These are phyloP conservation scores for Acanthamoeba culbertsoni DNA, from an alignment of 208 protist species.

Conservation along the genomic window DNA sequence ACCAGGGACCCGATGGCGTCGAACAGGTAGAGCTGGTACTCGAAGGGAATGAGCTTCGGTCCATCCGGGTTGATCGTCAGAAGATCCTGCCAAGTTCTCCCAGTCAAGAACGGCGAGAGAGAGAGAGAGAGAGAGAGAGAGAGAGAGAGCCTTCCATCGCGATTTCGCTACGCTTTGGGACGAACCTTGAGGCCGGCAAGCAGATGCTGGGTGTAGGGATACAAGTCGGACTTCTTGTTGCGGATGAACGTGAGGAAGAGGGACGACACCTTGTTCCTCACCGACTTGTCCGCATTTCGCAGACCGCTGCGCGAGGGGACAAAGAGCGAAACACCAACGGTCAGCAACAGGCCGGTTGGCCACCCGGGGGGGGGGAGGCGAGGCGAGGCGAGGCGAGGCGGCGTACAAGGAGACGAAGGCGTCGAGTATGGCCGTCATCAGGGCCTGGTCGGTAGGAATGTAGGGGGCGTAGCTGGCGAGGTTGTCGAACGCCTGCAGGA, in stretches of 20 bases:
- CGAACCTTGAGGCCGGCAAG: background rate
- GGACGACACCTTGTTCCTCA: constrained; percentile 10
- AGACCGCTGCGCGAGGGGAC: background rate
- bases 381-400: background rate
- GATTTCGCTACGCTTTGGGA: background rate
- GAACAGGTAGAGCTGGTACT: constrained; percentile 54
- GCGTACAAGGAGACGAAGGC: constrained; percentile 30
- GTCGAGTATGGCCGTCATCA: constrained; percentile 34
- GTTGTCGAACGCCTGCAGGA: constrained; percentile 19
- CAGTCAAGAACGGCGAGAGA: background rate
- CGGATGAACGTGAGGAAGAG: constrained; percentile 8
- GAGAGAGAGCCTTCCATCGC: background rate
- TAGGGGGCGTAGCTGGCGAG: background rate
- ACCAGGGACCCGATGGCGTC: constrained; percentile 44
- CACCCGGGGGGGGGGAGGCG: background rate
- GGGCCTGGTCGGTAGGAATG: background rate
- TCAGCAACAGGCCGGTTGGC: background rate
- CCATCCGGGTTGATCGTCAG: constrained; percentile 22
- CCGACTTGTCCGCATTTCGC: background rate
- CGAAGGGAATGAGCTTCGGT: constrained; percentile 1
- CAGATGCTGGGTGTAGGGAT: constrained; percentile 1
- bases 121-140: background rate
- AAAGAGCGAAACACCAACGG: background rate
- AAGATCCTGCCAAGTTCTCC: background rate
- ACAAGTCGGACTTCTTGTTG: constrained; percentile 41